Base-by-base conservation (phyloP, 305 asterid genomes). In the Solanum hybrid region DNA sequence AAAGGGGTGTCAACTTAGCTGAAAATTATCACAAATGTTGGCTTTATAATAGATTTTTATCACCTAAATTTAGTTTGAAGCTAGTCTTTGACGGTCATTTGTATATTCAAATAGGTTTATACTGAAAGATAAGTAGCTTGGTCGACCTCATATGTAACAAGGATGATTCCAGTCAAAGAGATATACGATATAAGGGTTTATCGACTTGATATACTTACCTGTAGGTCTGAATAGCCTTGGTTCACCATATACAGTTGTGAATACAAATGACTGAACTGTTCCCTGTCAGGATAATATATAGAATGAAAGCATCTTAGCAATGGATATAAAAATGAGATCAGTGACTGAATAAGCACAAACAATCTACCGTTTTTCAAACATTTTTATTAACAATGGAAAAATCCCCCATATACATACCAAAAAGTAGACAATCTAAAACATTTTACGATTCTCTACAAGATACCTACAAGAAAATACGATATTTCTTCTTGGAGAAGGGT, bases 171-270 rank as follows among this genome's bases (percentile, higher is more conserved):
- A 3, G 7, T 82, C 29, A 35, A 82, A 29, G 73, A 29, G 20
- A 82, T 46, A 29, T 5, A 9, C 5, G 24, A 82, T 24, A 16
- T 46, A 82, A 46, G 29, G 31, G 40, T 46, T 46, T 29, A 51
- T 27, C 20, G 7, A 82, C 0, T 66, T 82, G 87, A 80, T 72
- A 86, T 79, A 86, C 96, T 90, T 93, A 97, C 99, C 99, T 32
- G 99, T 97, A 87, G 99, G 95, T 93, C 98, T 95, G 89, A 96
- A 97, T 71, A 97, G 92, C 94, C 98, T 95, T 64, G 99, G 98
- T 91, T 94, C 98, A 84, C 99, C 99, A 92, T 96, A 95, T 90
- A 94, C 84, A 89, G 99, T 97, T 37, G 99, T 96, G 94, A 97
- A 97, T 91, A 97, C 96, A 90, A 97, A 97, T 73, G 98, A 92